Conservation (phyloP, 2,329 filamentous ascomycete genomes). For the Trichoderma koningiopsis region DNA sequence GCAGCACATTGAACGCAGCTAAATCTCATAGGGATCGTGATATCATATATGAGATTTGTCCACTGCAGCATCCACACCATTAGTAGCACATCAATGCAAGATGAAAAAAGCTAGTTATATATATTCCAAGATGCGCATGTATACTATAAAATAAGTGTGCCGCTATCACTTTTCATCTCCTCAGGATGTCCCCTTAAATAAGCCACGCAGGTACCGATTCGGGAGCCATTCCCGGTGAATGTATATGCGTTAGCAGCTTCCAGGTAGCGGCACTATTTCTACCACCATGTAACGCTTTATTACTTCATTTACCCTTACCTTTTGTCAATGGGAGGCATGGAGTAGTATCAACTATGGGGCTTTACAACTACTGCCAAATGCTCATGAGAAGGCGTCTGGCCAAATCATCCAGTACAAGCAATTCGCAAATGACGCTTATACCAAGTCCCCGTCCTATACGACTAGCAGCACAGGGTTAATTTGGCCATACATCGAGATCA, state of each 20-base stretch:
- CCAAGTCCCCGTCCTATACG: not conserved
- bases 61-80: not conserved
- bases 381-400: not conserved
- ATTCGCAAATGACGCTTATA: not conserved
- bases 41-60: not conserved
- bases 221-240: not conserved
- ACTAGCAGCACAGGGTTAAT: not conserved
- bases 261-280: not conserved
- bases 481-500: slow-evolving; percentile 3
- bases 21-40: not conserved
- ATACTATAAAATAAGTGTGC: not conserved
- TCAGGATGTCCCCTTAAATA: not conserved
- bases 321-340: not conserved
- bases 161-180: not conserved
- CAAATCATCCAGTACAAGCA: not conserved
- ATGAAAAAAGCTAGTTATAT: not conserved
- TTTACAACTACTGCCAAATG: not conserved
- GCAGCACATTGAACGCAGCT: not conserved
- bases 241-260: not conserved
- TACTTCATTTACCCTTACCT: not conserved
- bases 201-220: slow-evolving; percentile 7
- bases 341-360: not conserved
- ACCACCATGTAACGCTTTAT: not conserved
- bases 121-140: not conserved
- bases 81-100: not conserved